phyloP scores from a whole-genome alignment of 441 rosid species.

The Euphorbia celastroides region DNA sequence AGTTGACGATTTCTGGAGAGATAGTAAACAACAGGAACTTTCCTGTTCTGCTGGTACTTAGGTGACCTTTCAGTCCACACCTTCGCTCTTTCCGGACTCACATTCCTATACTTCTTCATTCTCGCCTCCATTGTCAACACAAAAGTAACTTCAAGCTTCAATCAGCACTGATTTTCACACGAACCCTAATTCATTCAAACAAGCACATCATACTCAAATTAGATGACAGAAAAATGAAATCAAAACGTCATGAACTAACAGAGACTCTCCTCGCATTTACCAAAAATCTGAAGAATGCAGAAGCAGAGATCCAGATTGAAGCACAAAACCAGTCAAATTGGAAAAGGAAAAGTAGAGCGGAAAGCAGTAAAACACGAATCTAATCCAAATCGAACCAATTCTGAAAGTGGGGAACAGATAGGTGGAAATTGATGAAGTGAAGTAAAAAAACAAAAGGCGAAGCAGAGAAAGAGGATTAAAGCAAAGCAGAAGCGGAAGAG shows the following conservation, averaged over 20 bases:
- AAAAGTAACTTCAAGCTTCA: neutral
- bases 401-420: neutral
- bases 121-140: conserved; percentile 44
- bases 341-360: neutral
- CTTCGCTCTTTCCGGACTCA: conserved; percentile 92
- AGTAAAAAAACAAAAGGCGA: neutral
- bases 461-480: neutral
- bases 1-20: conserved; percentile 85
- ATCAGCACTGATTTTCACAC: neutral
- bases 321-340: neutral
- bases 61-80: conserved; percentile 95
- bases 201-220: neutral
- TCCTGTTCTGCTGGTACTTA: conserved; percentile 64
- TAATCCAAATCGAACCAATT: conserved; percentile 1
- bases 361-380: neutral
- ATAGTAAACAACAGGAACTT: conserved; percentile 85
- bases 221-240: neutral
- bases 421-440: neutral
- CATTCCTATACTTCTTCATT: conserved; percentile 65
- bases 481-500: conserved; percentile 5
- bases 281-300: neutral
- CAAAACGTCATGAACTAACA: neutral
- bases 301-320: neutral
- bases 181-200: neutral
- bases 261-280: neutral